These are phyloP conservation scores for Rossbeevera mucosa DNA, from an alignment of 768 basidiomycete species.

Conservation along the genomic window DNA sequence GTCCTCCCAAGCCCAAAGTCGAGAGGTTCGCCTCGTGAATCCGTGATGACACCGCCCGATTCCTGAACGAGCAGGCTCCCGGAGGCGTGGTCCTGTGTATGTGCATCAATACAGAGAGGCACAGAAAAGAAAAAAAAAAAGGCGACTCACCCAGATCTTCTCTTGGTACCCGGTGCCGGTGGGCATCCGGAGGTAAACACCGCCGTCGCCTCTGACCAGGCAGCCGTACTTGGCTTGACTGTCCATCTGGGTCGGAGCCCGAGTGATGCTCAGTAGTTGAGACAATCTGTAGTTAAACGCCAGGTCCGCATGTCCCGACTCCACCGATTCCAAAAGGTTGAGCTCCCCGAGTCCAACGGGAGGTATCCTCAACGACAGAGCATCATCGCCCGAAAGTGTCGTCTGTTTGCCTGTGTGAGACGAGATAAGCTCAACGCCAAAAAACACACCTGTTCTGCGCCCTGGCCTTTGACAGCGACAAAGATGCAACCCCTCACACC, in stretches of 20 bases:
- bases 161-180: conserved; percentile 76
- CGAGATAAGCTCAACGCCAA: background rate
- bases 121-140: too few relatives aligned
- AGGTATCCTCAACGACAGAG: conserved; percentile 48
- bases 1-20: conserved; percentile 87
- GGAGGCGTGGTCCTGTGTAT: conserved; percentile 80
- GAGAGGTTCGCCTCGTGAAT: conserved; percentile 72
- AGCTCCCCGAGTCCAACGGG: conserved; percentile 41
- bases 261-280: conserved; percentile 57
- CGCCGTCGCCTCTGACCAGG: conserved; percentile 82
- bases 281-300: conserved; percentile 76
- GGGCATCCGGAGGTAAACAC: conserved; percentile 77
- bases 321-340: conserved; percentile 86
- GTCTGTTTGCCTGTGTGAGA: conserved; percentile 34
- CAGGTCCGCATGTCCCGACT: conserved; percentile 88
- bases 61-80: conserved; percentile 82
- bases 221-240: conserved; percentile 94
- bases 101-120: background rate
- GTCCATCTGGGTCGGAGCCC: conserved; percentile 79
- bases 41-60: conserved; percentile 84
- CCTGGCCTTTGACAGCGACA: conserved; percentile 81
- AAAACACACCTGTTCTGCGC: conserved; percentile 60
- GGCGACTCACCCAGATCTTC: conserved; percentile 86
- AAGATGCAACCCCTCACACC: conserved; percentile 77
- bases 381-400: conserved; percentile 46